Evolutionary conservation across 345 rosid genomes (phyloP), one percentile per base, ranked within the genome.

Genomic region (Erucastrum elatum): DNA sequence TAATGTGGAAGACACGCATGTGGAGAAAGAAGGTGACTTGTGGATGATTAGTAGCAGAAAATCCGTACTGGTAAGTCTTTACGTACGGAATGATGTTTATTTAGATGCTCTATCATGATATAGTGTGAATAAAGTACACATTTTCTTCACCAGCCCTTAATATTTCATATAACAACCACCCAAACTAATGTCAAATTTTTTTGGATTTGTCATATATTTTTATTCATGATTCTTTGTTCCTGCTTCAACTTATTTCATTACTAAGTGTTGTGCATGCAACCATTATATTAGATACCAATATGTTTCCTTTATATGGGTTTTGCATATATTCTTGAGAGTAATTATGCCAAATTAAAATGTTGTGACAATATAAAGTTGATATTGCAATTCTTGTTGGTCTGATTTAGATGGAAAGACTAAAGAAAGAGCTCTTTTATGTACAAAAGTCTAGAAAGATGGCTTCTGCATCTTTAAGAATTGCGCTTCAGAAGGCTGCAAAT

Each of bases 401-500:
- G 56, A 31, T 82, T 30, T 90, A 94, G 98, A 91, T 94, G 62
- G 90, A 92, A 85, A 90, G 88, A 69, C 84, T 95, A 75, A 87
- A 87, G 82, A 87, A 77, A 81, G 98, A 93, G 85, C 96, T 93
- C 67, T 61, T 84, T 65, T 85, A 79, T 82, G 94, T 86, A 77
- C 92, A 89, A 71, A 95, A 87, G 66, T 82, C 87, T 35, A 87
- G 94, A 83, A 95, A 93, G 84, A 86, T 71, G 12, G 96, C 97
- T 77, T 95, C 94, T 81, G 83, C 84, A 62, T 90, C 89, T 31
- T 84, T 95, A 76, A 84, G 99, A 81, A 78, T 74, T 77, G 91
- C 91, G 37, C 81, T 93, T 72, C 98, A 95, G 85, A 90, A 91
- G 70, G 96, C 99, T 64, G 99, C 98, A 70, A 97, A 95, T 80